These are phyloP conservation scores for Podaxis sp. DNA, from an alignment of 768 basidiomycete species.

Conservation along the genomic window DNA sequence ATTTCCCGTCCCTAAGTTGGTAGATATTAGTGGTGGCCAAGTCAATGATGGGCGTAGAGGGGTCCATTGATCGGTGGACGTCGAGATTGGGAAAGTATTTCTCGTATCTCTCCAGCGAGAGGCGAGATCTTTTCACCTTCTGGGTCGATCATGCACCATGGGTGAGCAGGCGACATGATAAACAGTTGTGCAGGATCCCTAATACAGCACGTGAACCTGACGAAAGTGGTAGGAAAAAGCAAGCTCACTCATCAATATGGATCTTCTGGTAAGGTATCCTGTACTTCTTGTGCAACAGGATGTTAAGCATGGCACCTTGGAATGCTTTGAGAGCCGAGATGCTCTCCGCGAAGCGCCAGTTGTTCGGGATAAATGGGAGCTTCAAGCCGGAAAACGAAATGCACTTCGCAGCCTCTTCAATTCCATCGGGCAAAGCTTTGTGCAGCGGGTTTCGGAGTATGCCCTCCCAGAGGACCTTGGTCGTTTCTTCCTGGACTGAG, in stretches of 20 bases:
- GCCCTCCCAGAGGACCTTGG: slow-evolving; percentile 11
- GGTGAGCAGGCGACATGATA: slow-evolving; percentile 13
- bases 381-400: slow-evolving; percentile 15
- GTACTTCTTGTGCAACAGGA: slow-evolving; percentile 20
- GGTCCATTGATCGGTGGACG: slow-evolving; percentile 5
- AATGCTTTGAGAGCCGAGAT: slow-evolving; percentile 23
- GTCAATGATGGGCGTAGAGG: neutral
- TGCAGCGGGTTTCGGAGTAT: slow-evolving; percentile 14
- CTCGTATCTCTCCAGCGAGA: neutral
- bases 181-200: slow-evolving; percentile 21
- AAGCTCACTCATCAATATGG: slow-evolving; percentile 19
- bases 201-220: neutral
- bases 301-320: slow-evolving; percentile 22
- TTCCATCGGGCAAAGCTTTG: slow-evolving; percentile 9
- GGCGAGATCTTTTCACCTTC: slow-evolving; percentile 9
- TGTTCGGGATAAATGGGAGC: slow-evolving; percentile 17
- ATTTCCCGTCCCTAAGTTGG: slow-evolving; percentile 20
- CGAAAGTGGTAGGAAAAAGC: neutral
- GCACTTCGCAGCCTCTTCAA: slow-evolving; percentile 12
- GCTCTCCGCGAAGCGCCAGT: slow-evolving; percentile 23
- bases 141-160: slow-evolving; percentile 13
- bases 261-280: slow-evolving; percentile 18
- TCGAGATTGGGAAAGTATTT: slow-evolving; percentile 17
- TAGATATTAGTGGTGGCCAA: no score
- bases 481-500: slow-evolving; percentile 12